A percentile compares a stretch with the other conserved stretches of the same genome.
phyloP scores from a whole-genome alignment of 371 early-diverging fungal genomes.

The Mucor lusitanicus region DNA sequence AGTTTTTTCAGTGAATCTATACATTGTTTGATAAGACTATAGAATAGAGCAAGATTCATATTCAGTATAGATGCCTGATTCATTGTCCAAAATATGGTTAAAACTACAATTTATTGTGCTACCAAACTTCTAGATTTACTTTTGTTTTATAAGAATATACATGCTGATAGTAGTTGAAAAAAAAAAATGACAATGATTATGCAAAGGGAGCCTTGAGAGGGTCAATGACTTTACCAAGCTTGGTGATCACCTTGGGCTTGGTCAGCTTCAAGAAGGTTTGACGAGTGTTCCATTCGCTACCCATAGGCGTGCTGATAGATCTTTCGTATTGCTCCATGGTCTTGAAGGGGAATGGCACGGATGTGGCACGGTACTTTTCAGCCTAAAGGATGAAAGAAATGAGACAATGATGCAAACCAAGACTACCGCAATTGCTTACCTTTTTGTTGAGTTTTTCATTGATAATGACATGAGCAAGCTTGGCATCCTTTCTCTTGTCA shows the following conservation, averaged over 20 bases:
- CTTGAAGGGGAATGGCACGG: conserved; percentile 87
- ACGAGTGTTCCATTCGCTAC: conserved; percentile 94
- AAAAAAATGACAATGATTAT: conserved; percentile 29
- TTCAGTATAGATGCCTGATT: too few species aligned
- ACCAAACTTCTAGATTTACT: neutral
- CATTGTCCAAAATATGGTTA: too few species aligned
- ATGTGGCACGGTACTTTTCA: conserved; percentile 69
- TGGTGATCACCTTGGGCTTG: conserved; percentile 82
- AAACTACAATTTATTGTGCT: neutral
- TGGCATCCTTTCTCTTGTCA: conserved; percentile 76
- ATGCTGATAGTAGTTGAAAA: neutral
- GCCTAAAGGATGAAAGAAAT: conserved; percentile 38
- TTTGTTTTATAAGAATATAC: neutral
- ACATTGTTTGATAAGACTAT: too few species aligned
- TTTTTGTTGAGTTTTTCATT: conserved; percentile 84
- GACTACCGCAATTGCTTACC: conserved; percentile 34
- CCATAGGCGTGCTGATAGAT: conserved; percentile 83
- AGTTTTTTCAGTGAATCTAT: too few species aligned
- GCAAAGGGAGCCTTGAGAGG: conserved; percentile 71
- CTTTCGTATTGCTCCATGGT: conserved; percentile 88
- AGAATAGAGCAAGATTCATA: neutral
- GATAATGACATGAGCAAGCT: conserved; percentile 88
- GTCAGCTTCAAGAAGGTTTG: conserved; percentile 70
- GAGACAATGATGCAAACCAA: neutral
- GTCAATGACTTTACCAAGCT: conserved; percentile 86